A percentile compares a stretch with the other conserved stretches of the same genome.
phyloP scores from a whole-genome alignment of 2,329 filamentous ascomycete genomes.

The Epichloe aotearoae region DNA sequence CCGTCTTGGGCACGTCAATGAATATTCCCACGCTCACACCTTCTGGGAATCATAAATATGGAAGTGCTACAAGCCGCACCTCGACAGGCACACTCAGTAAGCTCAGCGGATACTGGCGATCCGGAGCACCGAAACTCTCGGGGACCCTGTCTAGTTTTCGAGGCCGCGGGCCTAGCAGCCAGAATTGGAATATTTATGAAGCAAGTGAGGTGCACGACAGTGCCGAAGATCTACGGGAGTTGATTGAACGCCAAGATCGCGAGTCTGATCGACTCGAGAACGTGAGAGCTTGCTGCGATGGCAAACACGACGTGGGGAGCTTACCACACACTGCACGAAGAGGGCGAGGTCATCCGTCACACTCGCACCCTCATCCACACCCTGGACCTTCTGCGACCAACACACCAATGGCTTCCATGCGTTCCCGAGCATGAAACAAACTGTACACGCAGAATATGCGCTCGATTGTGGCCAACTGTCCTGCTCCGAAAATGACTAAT shows the following conservation, averaged over 20 bases:
- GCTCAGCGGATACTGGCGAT: slow-evolving; percentile 47
- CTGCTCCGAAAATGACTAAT: not conserved
- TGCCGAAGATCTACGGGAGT: slow-evolving; percentile 67
- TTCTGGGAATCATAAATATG: slow-evolving; percentile 26
- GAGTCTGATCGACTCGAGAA: slow-evolving; percentile 79
- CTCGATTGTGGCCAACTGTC: not conserved
- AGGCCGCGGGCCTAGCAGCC: slow-evolving; percentile 34
- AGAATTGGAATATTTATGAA: slow-evolving; percentile 40
- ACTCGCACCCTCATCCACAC: slow-evolving; percentile 24
- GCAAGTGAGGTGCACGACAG: slow-evolving; percentile 57
- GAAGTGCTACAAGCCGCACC: slow-evolving; percentile 15
- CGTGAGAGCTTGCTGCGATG: slow-evolving; percentile 93
- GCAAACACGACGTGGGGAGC: slow-evolving; percentile 67
- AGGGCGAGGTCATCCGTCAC: slow-evolving; percentile 26
- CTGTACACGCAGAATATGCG: not conserved
- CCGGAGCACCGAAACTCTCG: slow-evolving; percentile 27
- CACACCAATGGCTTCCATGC: slow-evolving; percentile 22
- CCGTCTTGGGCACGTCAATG: slow-evolving; percentile 35
- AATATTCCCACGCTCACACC: slow-evolving; percentile 44
- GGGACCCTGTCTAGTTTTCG: slow-evolving; percentile 41
- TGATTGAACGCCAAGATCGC: slow-evolving; percentile 66
- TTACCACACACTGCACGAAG: slow-evolving; percentile 35
- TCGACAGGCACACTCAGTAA: slow-evolving; percentile 39
- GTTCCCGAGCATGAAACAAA: slow-evolving; percentile 19
- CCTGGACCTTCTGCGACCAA: slow-evolving; percentile 22